Conservation (phyloP, 1,284 basidiomycete species). For the Phaffia rhodozyma region DNA sequence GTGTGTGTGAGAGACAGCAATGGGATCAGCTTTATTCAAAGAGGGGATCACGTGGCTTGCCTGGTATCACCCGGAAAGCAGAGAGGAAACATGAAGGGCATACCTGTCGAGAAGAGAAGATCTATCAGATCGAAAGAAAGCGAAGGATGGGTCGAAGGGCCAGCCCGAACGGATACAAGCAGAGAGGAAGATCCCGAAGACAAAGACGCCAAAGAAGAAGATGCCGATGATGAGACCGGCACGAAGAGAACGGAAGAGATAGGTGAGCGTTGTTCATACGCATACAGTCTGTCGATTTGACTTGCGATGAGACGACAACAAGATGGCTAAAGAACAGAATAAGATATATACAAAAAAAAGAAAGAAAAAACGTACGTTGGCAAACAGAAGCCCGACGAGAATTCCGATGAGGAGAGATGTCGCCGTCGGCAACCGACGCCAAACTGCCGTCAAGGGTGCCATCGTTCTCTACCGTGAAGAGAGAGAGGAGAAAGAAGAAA, state of each 20-base stretch:
- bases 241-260: not conserved
- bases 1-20: too few relatives aligned
- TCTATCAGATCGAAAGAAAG: not conserved
- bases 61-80: too few relatives aligned
- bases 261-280: too few relatives aligned
- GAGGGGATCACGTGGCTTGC: too few relatives aligned
- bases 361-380: constrained; percentile 28
- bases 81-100: too few relatives aligned
- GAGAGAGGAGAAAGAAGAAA: too few relatives aligned
- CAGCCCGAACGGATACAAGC: too few relatives aligned
- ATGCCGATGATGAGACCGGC: not conserved
- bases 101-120: not conserved
- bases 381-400: constrained; percentile 35
- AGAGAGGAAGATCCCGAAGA: not conserved
- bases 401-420: constrained; percentile 35
- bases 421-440: constrained; percentile 29
- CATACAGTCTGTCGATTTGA: not conserved
- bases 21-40: too few relatives aligned
- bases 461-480: not conserved
- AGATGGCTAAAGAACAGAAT: not conserved
- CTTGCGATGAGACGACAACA: not conserved
- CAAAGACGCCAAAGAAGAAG: constrained; percentile 9
- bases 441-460: constrained; percentile 7
- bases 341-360: constrained; percentile 20
- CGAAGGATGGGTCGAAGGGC: not conserved